phyloP scores from a whole-genome alignment of 148 eudicot genomes.

The Diospyros kaki region DNA sequence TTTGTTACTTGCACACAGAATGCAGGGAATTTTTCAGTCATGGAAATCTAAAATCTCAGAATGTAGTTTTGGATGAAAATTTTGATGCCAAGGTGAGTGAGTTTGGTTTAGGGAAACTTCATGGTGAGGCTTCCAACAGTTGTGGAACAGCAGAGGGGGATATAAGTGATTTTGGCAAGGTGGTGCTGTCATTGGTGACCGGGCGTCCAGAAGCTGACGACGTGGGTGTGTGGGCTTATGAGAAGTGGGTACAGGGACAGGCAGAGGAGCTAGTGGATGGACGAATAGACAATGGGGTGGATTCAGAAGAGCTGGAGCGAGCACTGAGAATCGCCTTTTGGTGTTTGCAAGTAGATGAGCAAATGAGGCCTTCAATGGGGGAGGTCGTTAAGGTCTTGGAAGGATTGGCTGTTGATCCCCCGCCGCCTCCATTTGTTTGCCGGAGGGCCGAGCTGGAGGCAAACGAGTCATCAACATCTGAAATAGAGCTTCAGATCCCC shows the following conservation, averaged over 20 bases:
- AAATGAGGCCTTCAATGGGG: slow-evolving; percentile 67
- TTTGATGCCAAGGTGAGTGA: slow-evolving; percentile 52
- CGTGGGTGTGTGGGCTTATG: slow-evolving; percentile 33
- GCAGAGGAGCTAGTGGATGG: slow-evolving; percentile 32
- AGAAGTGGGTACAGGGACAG: slow-evolving; percentile 38
- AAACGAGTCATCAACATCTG: slow-evolving; percentile 20
- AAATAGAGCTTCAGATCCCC: slow-evolving; percentile 7
- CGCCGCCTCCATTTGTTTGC: slow-evolving; percentile 41
- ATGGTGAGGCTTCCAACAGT: slow-evolving; percentile 9
- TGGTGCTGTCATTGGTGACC: slow-evolving; percentile 37
- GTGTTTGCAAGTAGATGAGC: slow-evolving; percentile 53
- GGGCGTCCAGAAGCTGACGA: slow-evolving; percentile 33
- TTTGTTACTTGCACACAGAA: slow-evolving; percentile 54
- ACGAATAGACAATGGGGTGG: slow-evolving; percentile 31
- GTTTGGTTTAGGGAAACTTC: slow-evolving; percentile 29
- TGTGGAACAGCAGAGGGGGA: slow-evolving; percentile 34
- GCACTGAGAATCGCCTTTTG: slow-evolving; percentile 54
- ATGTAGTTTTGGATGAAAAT: slow-evolving; percentile 45
- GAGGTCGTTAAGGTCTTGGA: slow-evolving; percentile 67
- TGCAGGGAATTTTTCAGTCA: slow-evolving; percentile 63
- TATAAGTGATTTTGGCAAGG: slow-evolving; percentile 47
- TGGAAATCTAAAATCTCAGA: slow-evolving; percentile 46
- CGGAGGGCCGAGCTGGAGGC: slow-evolving; percentile 6
- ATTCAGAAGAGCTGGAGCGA: slow-evolving; percentile 47
- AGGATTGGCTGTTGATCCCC: slow-evolving; percentile 53